Percentiles rank a stretch among this genome's conserved stretches.
Evolutionary conservation across 345 rosid species (phyloP).

Genomic region (Trapa bicornis): DNA sequence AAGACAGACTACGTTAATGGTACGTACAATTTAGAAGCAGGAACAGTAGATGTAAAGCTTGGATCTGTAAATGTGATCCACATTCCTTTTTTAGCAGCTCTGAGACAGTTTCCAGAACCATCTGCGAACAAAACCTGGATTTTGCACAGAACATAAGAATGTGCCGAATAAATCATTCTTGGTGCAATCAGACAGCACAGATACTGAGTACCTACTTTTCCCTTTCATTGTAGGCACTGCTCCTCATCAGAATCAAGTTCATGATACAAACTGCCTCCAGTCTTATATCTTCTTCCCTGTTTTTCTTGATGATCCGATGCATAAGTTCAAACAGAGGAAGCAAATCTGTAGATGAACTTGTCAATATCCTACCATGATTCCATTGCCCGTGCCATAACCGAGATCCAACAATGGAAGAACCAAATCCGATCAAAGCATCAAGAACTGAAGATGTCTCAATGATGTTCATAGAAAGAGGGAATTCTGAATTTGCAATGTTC

Average conservation of each 20-base stretch:
- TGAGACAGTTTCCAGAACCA: slow-evolving; percentile 38
- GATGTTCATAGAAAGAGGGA: slow-evolving; percentile 10
- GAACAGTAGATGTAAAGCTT: slow-evolving; percentile 49
- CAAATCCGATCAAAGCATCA: slow-evolving; percentile 9
- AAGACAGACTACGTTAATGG: slow-evolving; percentile 2
- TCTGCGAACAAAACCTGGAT: slow-evolving; percentile 40
- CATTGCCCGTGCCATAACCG: slow-evolving; percentile 15
- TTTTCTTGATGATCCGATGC: slow-evolving; percentile 31
- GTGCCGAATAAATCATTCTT: background rate
- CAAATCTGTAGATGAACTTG: slow-evolving; percentile 42
- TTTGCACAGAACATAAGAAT: slow-evolving; percentile 4
- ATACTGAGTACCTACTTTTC: slow-evolving; percentile 40
- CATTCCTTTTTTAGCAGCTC: slow-evolving; percentile 41
- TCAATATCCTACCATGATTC: slow-evolving; percentile 13
- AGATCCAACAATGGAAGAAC: slow-evolving; percentile 17
- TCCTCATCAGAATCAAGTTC: slow-evolving; percentile 58
- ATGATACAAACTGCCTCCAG: slow-evolving; percentile 64
- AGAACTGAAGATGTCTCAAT: slow-evolving; percentile 14
- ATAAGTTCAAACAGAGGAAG: slow-evolving; percentile 41
- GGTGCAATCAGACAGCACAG: slow-evolving; percentile 1
- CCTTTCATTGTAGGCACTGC: slow-evolving; percentile 43
- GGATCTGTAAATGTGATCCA: slow-evolving; percentile 47
- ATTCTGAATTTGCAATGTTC: slow-evolving; percentile 11
- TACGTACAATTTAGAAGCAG: slow-evolving; percentile 68
- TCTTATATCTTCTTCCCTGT: slow-evolving; percentile 40